Base-by-base conservation (phyloP, 768 basidiomycete genomes). In the Boletus subcaerulescens region DNA sequence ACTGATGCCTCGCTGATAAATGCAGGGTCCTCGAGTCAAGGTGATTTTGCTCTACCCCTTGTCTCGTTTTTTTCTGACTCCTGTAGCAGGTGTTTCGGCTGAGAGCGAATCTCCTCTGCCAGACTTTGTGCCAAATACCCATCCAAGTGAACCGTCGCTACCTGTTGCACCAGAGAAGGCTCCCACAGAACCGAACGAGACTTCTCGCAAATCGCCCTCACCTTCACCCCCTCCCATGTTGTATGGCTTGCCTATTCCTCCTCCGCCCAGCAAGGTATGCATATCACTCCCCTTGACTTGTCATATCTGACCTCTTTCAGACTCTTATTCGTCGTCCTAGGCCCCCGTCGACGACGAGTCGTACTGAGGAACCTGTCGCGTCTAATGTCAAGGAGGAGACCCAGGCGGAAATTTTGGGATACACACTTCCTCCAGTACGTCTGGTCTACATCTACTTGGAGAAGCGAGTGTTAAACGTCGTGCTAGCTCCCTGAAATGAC, bases 61-160 rank as follows among this genome's bases (percentile, higher is more conserved):
- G 9, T 45, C 13, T 45, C 5, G 17, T 3, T 18, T 48, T 40
- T 11, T 48, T 42, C 56, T 50, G 24, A 57, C 13, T 10, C 29
- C 14, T 5, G 11, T 22, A n/a, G 20, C 35, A 62, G 60, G 49
- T 47, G 31, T 31, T 22, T 15, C n/a, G 20, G 35, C 46, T 22
- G 60, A 56, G 31, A 53, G 55, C 44, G 60, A 60, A 17, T 77
- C 80, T 4, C 65, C 76, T 10, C 69, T 81, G 0, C 82, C 82
- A 1, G 75, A 79, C 43, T 71, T 75, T 36, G 70, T 84, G 12
- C 79, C 79, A 5, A 85, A 84, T 55, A 79, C 82, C 0, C 74
- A 76, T 56, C 73, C 77, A 3, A 74, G 77, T 18, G 84, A 86
- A 56, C 77, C 78, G 0, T 77, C 80, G 5, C 54, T 76, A 9